Percentiles rank a stretch among this genome's conserved stretches.
Evolutionary conservation across 2,329 filamentous ascomycete species (phyloP).

Genomic region (Verticillium nonalfalfae): DNA sequence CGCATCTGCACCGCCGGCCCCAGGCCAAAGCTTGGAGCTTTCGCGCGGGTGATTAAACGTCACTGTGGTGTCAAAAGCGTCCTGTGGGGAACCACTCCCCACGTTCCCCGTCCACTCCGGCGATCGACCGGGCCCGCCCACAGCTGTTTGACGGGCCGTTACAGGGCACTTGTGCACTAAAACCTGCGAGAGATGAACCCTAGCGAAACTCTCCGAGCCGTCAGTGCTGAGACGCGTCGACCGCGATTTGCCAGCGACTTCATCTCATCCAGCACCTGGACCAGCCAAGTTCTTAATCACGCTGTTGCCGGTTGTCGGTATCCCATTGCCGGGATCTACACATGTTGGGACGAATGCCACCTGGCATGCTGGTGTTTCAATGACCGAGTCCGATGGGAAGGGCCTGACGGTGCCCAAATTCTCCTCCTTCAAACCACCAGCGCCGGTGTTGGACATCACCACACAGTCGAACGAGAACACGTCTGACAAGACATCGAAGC

Average conservation of each 20-base stretch:
- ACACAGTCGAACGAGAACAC: slow-evolving; percentile 8
- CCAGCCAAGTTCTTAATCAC: neutral
- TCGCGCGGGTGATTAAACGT: neutral
- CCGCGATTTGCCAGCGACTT: neutral
- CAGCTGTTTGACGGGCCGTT: neutral
- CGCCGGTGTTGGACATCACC: slow-evolving; percentile 9
- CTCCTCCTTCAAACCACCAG: slow-evolving; percentile 61
- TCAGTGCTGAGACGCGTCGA: neutral
- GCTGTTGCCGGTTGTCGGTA: neutral
- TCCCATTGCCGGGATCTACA: neutral
- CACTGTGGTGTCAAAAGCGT: neutral
- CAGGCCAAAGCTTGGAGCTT: neutral
- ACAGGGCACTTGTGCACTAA: neutral
- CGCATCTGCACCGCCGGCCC: neutral
- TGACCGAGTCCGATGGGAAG: neutral
- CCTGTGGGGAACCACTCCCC: neutral
- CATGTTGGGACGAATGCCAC: neutral
- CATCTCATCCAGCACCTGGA: neutral
- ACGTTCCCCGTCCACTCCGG: neutral
- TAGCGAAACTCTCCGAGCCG: neutral
- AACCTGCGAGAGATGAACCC: neutral
- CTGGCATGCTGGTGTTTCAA: neutral
- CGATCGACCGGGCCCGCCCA: neutral
- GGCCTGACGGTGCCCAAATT: slow-evolving; percentile 57
- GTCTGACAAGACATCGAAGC: slow-evolving; percentile 1